These are phyloP conservation scores for Pseudocercospora eumusae DNA, from an alignment of 2,329 filamentous ascomycete species.

Conservation along the genomic window DNA sequence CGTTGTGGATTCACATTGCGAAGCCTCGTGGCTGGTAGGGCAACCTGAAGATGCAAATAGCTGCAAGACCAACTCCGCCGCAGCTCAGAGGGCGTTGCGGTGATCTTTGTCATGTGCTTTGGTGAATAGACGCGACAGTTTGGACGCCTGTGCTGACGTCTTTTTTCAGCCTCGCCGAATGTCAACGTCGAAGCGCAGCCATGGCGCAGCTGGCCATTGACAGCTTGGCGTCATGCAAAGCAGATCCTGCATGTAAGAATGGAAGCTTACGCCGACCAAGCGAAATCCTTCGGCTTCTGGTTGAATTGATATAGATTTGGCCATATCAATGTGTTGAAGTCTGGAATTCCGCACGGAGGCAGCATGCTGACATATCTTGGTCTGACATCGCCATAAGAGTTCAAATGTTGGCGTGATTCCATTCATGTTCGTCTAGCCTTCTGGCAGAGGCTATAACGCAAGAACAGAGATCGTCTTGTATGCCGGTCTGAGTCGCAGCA, in stretches of 20 bases:
- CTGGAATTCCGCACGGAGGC: neutral
- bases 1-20: constrained; percentile 1
- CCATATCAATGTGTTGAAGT: neutral
- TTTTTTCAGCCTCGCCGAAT: neutral
- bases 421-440: neutral
- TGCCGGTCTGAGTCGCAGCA: neutral
- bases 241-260: neutral
- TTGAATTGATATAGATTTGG: neutral
- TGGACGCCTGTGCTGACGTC: constrained; percentile 1
- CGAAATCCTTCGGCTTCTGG: neutral
- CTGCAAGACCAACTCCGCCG: constrained; percentile 3
- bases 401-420: neutral
- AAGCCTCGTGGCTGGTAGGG: constrained; percentile 5
- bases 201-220: neutral
- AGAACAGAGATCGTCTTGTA: too few species aligned
- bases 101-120: constrained; percentile 6
- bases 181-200: neutral
- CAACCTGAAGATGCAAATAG: constrained; percentile 7
- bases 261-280: neutral
- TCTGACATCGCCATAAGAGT: neutral
- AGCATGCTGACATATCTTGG: neutral
- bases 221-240: neutral
- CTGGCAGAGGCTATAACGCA: neutral
- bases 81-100: neutral
- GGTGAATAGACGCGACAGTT: neutral